phyloP scores from a whole-genome alignment of 371 early-diverging fungal genomes.

The Lichtheimia corymbifera region DNA sequence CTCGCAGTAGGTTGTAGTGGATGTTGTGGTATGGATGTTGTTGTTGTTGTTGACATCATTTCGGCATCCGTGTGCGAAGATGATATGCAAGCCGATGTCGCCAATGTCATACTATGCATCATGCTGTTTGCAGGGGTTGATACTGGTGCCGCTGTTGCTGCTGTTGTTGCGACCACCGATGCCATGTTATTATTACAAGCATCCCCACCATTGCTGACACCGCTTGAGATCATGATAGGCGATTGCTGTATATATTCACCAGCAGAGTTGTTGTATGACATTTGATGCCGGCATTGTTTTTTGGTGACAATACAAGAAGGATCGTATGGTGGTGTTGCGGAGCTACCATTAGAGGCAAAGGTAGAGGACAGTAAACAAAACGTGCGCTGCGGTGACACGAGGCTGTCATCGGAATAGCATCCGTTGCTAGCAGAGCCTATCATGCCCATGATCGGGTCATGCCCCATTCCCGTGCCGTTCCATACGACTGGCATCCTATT shows the following conservation, averaged over 20 bases:
- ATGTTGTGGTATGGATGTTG: neutral
- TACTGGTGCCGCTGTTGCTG: slow-evolving; percentile 2
- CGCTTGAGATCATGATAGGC: no score
- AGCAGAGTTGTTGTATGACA: no score
- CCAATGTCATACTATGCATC: slow-evolving; percentile 2
- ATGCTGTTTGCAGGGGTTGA: neutral
- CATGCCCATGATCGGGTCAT: neutral
- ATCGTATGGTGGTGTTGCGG: no score
- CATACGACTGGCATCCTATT: neutral
- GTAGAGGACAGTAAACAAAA: neutral
- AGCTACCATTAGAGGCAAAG: no score
- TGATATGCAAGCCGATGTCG: slow-evolving; percentile 5
- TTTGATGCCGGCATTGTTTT: no score
- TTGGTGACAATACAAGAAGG: no score
- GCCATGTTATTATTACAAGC: no score
- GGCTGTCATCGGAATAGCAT: slow-evolving; percentile 2
- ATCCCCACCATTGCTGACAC: no score
- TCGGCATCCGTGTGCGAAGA: neutral
- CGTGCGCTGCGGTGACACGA: neutral
- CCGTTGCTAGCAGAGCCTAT: neutral
- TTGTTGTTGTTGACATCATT: neutral
- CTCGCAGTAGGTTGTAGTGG: neutral
- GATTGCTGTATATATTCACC: no score
- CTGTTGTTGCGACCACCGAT: no score
- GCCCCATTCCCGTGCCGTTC: neutral